phyloP scores from a whole-genome alignment of 2,329 filamentous ascomycete genomes.

The Penicillium sclerotigenum region DNA sequence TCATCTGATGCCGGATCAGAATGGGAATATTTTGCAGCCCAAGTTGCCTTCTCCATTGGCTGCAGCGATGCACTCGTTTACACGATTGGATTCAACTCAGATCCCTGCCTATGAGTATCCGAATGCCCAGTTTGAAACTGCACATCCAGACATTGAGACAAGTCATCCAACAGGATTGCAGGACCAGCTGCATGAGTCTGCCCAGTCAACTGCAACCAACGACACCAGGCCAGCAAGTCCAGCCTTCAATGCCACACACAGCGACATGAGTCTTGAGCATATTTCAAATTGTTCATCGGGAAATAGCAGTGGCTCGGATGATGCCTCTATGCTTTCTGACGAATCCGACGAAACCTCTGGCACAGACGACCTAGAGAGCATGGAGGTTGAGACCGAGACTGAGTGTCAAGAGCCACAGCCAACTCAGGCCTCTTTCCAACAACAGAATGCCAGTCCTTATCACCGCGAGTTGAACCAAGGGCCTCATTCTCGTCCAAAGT shows the following conservation, averaged over 20 bases:
- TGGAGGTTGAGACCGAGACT: slow-evolving; percentile 18
- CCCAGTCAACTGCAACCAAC: background rate
- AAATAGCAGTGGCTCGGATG: slow-evolving; percentile 29
- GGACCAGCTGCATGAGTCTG: background rate
- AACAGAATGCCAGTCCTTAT: slow-evolving; percentile 19
- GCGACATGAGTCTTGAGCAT: background rate
- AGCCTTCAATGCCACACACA: background rate
- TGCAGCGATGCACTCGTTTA: no score
- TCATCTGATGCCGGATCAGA: background rate
- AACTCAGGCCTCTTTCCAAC: slow-evolving; percentile 19
- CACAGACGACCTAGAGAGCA: slow-evolving; percentile 27
- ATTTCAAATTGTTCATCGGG: slow-evolving; percentile 14
- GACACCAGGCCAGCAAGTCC: background rate
- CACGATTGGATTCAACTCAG: background rate
- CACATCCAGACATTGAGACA: background rate
- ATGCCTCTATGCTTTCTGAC: slow-evolving; percentile 30
- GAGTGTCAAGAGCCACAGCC: slow-evolving; percentile 16
- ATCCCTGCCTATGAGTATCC: background rate
- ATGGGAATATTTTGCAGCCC: background rate
- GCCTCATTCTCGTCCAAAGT: slow-evolving; percentile 1
- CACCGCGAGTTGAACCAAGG: slow-evolving; percentile 2
- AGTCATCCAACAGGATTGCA: background rate
- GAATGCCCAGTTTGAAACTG: background rate
- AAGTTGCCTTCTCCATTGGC: background rate
- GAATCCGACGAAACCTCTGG: slow-evolving; percentile 25